Base-by-base conservation (phyloP, 2,329 filamentous ascomycete genomes). In the Penicillium sp. region DNA sequence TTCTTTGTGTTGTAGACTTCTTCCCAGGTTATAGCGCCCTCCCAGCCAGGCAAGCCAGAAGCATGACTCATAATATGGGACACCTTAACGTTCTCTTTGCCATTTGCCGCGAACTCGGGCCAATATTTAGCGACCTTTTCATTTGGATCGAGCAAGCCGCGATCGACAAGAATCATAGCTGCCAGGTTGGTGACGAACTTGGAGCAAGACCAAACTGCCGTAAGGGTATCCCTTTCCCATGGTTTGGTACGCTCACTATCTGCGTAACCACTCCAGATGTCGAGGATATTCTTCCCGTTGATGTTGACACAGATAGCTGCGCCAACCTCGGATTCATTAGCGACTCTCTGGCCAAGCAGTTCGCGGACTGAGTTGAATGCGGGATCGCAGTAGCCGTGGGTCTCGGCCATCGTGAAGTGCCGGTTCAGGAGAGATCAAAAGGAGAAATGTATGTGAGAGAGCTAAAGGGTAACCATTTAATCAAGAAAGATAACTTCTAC, bases 271-370 rank as follows among this genome's bases (percentile, higher is more conserved):
- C 79, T 33, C 80, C 73, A 26, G 67, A 70, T 42, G 68, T 73
- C 67, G 75, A 65, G 71, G 23, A 78, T 72, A 53, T 78, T 78
- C 62, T 78, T 78, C 6, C 76, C 76, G 50, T 79, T 78, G 34
- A 79, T 72, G 34, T 67, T 69, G 13, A 70, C 49, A 18, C 60
- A 67, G 17, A 80, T 61, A 0, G 74, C 76, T n/a, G 75, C 77
- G 2, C 78, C 78, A 5, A 78, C 46, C 37, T 81, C 78, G 2
- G 71, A 61, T 15, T 68, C 75, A 1, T 62, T 67, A 8, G 62
- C 56, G n/a, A 81, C 37, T 20, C 65, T 64, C 3, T 68, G 29
- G 24, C 71, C 58, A 10, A 80, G 52, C 2, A 71, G 54, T 1
- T 67, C 56, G 8, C 68, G 65, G 18, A 79, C 57, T 0, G 63